Base-by-base conservation (phyloP, 331 rosid species). In the Saraca asoca region DNA sequence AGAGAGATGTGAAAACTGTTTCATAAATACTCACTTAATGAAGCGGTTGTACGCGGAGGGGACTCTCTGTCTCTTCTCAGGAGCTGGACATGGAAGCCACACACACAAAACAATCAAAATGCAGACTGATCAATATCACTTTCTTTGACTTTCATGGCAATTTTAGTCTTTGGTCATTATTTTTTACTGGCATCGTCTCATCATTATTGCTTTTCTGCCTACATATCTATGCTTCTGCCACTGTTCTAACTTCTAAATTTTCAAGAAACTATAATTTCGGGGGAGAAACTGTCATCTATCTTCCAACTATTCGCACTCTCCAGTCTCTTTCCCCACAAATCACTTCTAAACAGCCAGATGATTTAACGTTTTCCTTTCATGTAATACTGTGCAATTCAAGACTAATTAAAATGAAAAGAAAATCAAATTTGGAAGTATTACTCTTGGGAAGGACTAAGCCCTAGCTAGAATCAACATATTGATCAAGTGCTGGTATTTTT, bases 21-120 rank as follows among this genome's bases (percentile, higher is more conserved):
- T 42, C 53, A 70, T 31, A 42, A 65, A 24, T 10, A 84, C 94
- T 85, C 64, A 89, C 96, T 89, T 89, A 49, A 89, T 89, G 88
- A 89, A 89, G 76, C 96, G 91, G 64, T 89, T 89, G 86, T 89
- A 89, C 7, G 96, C 96, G 56, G 96, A 89, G 64, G 96, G 96
- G 38, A 89, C 94, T 81, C 96, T 82, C 87, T 89, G 96, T 81
- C 94, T 84, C 79, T 89, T 89, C 79, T 89, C 96, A 51, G 96
- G 95, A 75, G 96, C 96, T 89, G 91, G 81, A 77, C 71, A 66
- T 55, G 49, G 43, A 57, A 66, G 74, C 68, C 77, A 50, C 39
- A 12, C 24, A 54, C 45, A 45, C 59, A 62, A 38, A 71, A 13
- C 54, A 34, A 54, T 24, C 63, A 62, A 66, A 48, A 69, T 55